Evolutionary conservation across 1,284 basidiomycete species (phyloP), one percentile per base, ranked within the genome.

Genomic region (Cutaneotrichosporon dermatis): DNA sequence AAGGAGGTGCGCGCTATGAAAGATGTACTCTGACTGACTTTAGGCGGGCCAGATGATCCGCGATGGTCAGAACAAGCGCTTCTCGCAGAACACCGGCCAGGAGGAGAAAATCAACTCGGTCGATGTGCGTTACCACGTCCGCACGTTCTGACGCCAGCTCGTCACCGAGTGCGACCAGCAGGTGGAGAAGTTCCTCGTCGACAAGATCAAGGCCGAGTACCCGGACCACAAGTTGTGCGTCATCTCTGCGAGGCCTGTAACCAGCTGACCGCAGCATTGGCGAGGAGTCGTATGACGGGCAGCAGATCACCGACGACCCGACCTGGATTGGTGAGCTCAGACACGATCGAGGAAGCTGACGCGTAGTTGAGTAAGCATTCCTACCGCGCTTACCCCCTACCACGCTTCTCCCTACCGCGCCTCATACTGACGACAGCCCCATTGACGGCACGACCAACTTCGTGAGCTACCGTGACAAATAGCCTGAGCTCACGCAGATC

Each of bases 131-230:
- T 25, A 25, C 25, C 25, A 25, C 58, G 74, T 64, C 34, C 16
- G n/a, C 33, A 12, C n/a, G 7, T 36, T 41, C 55, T 63, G 49
- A 13, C 63, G 68, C 53, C 49, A 76, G 75, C 82, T 97, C 42
- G 95, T 98, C n/a, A 98, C 95, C 0, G 90, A 97, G 79, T 96
- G 92, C 70, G 94, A 99, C 78, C 89, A 96, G 62, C 86, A 83
- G 42, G 92, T 96, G 11, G 94, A 98, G 76, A 86, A 89, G 65
- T 82, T 94, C 57, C 89, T 97, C 50, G 86, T 86, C 74, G 73
- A 82, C 55, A 83, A 86, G 73, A 86, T 97, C 62, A 79, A 80
- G 39, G 76, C 79, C 35, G 80, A 80, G 51, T 96, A 90, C 76
- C 92, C 92, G 0, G 71, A 79, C 10, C 95, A 92, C 77, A 80